Percentiles rank a stretch among this genome's conserved stretches.
These are phyloP conservation scores for Fusarium sp. DNA, from an alignment of 2,329 filamentous ascomycete species.

Conservation along the genomic window DNA sequence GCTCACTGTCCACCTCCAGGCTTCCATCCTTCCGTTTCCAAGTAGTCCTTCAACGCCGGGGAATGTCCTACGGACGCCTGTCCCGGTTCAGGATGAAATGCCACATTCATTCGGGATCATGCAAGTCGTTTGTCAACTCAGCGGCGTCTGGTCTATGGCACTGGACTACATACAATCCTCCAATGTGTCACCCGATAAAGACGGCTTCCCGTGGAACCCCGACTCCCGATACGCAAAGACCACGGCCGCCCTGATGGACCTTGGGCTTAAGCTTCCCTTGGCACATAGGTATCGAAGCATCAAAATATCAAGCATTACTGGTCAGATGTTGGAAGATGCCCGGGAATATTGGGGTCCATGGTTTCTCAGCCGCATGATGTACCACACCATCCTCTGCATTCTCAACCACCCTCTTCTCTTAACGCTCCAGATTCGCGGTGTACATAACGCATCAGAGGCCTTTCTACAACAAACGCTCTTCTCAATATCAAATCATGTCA, in stretches of 20 bases:
- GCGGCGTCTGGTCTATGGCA: constrained; percentile 4
- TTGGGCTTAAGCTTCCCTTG: constrained; percentile 6
- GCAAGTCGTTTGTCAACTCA: background rate
- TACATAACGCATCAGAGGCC: constrained; percentile 7
- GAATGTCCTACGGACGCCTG: background rate
- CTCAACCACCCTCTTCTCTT: constrained; percentile 18
- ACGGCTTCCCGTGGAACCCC: constrained; percentile 4
- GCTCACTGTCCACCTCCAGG: background rate
- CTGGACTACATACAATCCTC: background rate
- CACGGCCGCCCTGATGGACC: constrained; percentile 1
- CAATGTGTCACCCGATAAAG: background rate
- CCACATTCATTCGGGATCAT: constrained; percentile 1
- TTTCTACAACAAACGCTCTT: constrained; percentile 17
- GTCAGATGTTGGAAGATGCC: background rate
- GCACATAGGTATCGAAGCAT: constrained; percentile 14
- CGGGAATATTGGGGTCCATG: constrained; percentile 17
- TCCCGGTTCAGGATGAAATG: background rate
- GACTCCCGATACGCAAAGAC: background rate
- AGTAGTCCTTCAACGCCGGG: background rate
- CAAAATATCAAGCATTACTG: background rate
- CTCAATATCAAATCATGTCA: background rate
- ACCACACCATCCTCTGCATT: constrained; percentile 19
- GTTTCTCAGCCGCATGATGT: constrained; percentile 21
- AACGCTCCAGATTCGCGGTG: constrained; percentile 12
- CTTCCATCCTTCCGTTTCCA: background rate